Conservation (phyloP, 176 grass and related monocot species). For the Echinochloa phyllopogon region DNA sequence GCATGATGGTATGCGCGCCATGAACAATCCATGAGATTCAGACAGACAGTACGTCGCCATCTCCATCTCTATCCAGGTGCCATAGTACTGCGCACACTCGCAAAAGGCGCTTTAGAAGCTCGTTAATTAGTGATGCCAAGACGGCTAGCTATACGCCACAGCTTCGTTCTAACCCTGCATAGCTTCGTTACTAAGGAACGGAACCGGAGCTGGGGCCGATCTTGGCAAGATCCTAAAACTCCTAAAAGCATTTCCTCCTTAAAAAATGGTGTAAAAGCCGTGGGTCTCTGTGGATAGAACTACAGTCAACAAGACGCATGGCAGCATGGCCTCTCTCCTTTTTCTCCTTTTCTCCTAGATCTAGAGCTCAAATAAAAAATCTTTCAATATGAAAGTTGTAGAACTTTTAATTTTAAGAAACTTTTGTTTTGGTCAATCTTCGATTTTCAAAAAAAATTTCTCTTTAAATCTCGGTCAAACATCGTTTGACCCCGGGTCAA, state of each 20-base stretch:
- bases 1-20: background rate
- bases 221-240: conserved; percentile 33
- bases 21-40: background rate
- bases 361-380: too few species aligned
- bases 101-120: conserved; percentile 13
- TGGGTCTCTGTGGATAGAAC: conserved; percentile 5
- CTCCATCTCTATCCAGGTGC: background rate
- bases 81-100: background rate
- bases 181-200: conserved; percentile 59
- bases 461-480: too few species aligned
- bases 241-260: background rate
- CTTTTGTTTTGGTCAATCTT: too few species aligned
- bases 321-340: too few species aligned
- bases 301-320: background rate
- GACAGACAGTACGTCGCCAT: background rate
- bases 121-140: background rate
- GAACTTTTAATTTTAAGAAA: too few species aligned
- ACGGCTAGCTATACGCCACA: background rate
- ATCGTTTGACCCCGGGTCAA: too few species aligned
- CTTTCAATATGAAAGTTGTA: too few species aligned
- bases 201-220: background rate
- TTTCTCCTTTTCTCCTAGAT: background rate
- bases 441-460: too few species aligned
- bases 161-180: background rate
- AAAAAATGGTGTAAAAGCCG: background rate